Evolutionary conservation across 257 asterid species (phyloP), one percentile per base, ranked within the genome.

Genomic region (Fraxinus cuspidata): DNA sequence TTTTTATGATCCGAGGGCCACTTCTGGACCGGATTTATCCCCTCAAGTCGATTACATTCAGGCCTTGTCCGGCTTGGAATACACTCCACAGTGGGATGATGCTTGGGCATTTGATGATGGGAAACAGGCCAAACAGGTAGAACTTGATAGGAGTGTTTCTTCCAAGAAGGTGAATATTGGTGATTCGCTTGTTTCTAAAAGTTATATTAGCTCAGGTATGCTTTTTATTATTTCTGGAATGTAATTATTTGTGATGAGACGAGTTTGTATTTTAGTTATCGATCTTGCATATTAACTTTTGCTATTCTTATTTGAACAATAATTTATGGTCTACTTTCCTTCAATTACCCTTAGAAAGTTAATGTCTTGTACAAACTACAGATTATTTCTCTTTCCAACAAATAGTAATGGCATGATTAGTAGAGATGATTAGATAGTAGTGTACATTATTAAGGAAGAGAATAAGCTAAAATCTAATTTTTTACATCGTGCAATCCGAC

Each of bases 61-160:
- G 23, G 76, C 88, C 73, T 85, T 89, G 79, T 87, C 86, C 74
- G 94, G 89, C 69, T 80, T 88, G 84, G 96, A 89, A 75, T 91
- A 85, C 74, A 64, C 82, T 47, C 83, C 87, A 56, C 90, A 67
- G 49, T 85, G 91, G 96, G 86, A 53, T 10, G 88, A 81, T 75
- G 71, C 75, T 77, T 80, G 86, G 88, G 91, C 89, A 19, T 81
- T 74, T 13, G 79, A 77, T 80, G 91, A 89, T 75, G 81, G 84
- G 44, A 85, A 85, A 84, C 85, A 76, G 44, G 85, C 88, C 66
- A 86, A 90, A 69, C 77, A 49, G 69, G 65, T 86, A 4, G 92
- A 82, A 67, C 70, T 74, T 44, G 86, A 76, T 79, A 87, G 86
- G 15, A 71, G 76, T 72, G 87, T 82, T 72, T 71, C 79, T 5